phyloP scores from a whole-genome alignment of 306 rosid genomes.

The Pterocarpus macrocarpus region DNA sequence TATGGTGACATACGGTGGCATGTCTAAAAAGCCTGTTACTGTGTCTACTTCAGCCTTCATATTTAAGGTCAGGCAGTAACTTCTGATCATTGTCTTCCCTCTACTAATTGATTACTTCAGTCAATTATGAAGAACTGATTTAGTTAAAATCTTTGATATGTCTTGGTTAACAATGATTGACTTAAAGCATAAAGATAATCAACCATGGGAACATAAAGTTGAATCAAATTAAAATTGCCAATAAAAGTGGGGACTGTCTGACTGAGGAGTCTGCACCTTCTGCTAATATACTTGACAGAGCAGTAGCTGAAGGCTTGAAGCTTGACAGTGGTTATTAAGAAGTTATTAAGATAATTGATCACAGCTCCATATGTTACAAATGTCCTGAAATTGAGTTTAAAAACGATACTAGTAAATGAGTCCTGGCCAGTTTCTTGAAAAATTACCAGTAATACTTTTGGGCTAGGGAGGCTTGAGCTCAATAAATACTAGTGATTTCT shows the following conservation, averaged over 20 bases:
- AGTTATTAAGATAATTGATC: conserved; percentile 5
- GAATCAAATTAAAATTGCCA: neutral
- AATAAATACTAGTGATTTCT: conserved; percentile 2
- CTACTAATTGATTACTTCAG: conserved; percentile 32
- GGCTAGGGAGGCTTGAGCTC: conserved; percentile 26
- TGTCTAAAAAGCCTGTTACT: conserved; percentile 89
- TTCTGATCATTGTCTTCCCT: conserved; percentile 22
- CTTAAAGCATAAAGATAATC: conserved; percentile 10
- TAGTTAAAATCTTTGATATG: conserved; percentile 13
- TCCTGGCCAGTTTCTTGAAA: conserved; percentile 20
- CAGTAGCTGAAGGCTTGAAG: neutral
- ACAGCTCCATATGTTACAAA: neutral
- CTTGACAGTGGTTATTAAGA: conserved; percentile 12
- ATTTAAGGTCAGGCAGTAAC: conserved; percentile 70
- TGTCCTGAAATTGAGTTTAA: neutral
- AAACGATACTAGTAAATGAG: neutral
- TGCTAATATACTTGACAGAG: conserved; percentile 1
- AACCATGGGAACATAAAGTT: conserved; percentile 1
- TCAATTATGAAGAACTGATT: neutral
- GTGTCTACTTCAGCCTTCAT: conserved; percentile 89
- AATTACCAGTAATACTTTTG: conserved; percentile 14
- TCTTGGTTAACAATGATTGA: conserved; percentile 31
- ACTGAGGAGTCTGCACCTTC: neutral
- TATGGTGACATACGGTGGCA: conserved; percentile 98
- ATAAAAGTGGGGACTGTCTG: neutral